Evolutionary conservation across 1,284 basidiomycete genomes (phyloP), one percentile per base, ranked within the genome.

Genomic region (Bjerkandera adusta): DNA sequence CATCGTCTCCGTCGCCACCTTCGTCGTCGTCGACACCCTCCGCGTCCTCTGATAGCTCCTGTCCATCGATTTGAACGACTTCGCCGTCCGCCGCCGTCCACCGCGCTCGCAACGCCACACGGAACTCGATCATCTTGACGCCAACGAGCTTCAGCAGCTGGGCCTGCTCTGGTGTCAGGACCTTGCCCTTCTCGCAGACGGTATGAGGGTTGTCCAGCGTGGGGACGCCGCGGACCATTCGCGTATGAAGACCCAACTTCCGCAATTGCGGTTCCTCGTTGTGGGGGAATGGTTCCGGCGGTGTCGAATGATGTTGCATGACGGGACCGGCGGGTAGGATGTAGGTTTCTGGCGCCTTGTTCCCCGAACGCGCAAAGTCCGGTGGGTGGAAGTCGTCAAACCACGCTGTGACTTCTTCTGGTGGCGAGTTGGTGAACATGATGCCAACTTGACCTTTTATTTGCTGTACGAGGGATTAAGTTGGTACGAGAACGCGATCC

Each of bases 231-330:
- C 81, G 81, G 53, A 87, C 81, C 71, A 99, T 80, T 45, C 76
- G 79, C 15, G 96, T 98, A 36, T 84, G 78, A 44, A 99, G 73
- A 10, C 97, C 97, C 24, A 98, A 79, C 64, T 89, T 88, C 47
- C 96, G 83, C 45, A 99, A 75, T 63, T 98, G 95, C 16, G 96
- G 93, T 59, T 99, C 96, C 70, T 98, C 91, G 57, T 92, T 93
- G 68, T 97, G 94, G 22, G 96, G 92, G 65, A 98, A 94, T 1
- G 93, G 87, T 57, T 90, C 84, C 25, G 86, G 81, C 2, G 85
- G 84, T 56, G 85, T 81, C 11, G 85, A 83, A 63, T 87, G 75
- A 46, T 77, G 75, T 61, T 83, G 79, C 77, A 88, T 76, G 44
- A 89, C 76, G 36, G 86, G 81, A 25, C 85, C 85, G 22, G 72